Conservation (phyloP, 805 yeast genomes). For the Pichia gijzeniarum region DNA sequence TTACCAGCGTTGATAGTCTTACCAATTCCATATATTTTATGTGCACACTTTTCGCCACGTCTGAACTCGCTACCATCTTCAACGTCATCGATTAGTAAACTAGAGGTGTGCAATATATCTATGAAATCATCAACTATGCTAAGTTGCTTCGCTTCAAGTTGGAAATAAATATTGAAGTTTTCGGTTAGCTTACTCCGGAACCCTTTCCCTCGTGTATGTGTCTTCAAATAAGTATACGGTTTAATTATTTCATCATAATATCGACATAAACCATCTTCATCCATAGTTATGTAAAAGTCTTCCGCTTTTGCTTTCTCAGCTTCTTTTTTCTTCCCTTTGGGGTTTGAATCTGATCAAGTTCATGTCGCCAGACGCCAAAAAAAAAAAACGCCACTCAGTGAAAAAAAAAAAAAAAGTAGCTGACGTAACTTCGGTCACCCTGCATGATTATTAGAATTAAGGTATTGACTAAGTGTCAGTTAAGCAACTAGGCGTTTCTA, state of each 20-base stretch:
- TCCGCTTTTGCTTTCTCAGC: no score
- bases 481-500: no score
- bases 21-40: slow-evolving; percentile 68
- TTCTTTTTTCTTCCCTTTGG: no score
- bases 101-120: slow-evolving; percentile 59
- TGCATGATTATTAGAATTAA: no score
- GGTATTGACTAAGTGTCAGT: no score
- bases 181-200: slow-evolving; percentile 42
- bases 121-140: slow-evolving; percentile 40
- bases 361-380: no score
- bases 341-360: no score
- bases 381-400: no score
- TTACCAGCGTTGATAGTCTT: slow-evolving; percentile 79
- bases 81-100: slow-evolving; percentile 76
- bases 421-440: no score
- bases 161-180: slow-evolving; percentile 47
- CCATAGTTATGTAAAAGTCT: no score
- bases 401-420: no score
- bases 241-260: slow-evolving; percentile 26
- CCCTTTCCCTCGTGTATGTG: slow-evolving; percentile 49
- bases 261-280: slow-evolving; percentile 2
- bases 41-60: slow-evolving; percentile 77
- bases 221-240: slow-evolving; percentile 47
- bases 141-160: slow-evolving; percentile 36
- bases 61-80: slow-evolving; percentile 72